Base-by-base conservation (phyloP, 2,329 filamentous ascomycete genomes). In the Neonectria neomacrospora region DNA sequence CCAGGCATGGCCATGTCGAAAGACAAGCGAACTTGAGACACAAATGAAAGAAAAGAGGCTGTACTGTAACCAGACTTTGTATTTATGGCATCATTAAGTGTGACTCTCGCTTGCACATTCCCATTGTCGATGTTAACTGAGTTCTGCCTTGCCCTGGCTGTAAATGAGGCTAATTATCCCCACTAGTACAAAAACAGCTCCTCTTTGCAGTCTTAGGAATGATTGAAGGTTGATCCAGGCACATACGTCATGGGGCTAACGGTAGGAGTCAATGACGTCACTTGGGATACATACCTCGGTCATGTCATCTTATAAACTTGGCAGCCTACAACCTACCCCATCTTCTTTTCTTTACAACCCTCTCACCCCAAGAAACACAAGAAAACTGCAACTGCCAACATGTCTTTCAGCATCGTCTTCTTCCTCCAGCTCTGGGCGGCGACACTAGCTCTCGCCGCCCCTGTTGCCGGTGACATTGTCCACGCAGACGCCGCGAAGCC, bases 381-480 rank as follows among this genome's bases (percentile, higher is more conserved):
- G 2, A 39, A 39, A 39, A 39, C 30, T 5, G 16, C 37, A 16
- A 9, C 37, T 10, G 37, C 37, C 37, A 39, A 39, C 37, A 39
- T 39, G 37, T 39, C 37, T 18, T 39, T 39, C 37, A 39, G 16
- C 37, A 39, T 39, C 37, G 18, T 39, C 37, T 8, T 67, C 8
- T 70, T 72, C 56, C 70, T 72, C 44, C 68, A 71, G 60, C 70
- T 71, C n/a, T 71, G 68, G 65, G 78, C 88, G 63, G 86, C 85
- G 9, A 84, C 84, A 7, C 83, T 78, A 9, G 77, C 83, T 23
- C 83, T 78, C 30, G 77, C 84, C 22, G 85, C 84, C 2, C 82
- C 83, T 52, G 45, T 71, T 9, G 66, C 66, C 11, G 51, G 58
- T 34, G 66, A 71, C 1, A 51, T 30, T 8, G 61, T 82, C 34